phyloP scores from a whole-genome alignment of 306 rosid species.

The Lupinus albus region DNA sequence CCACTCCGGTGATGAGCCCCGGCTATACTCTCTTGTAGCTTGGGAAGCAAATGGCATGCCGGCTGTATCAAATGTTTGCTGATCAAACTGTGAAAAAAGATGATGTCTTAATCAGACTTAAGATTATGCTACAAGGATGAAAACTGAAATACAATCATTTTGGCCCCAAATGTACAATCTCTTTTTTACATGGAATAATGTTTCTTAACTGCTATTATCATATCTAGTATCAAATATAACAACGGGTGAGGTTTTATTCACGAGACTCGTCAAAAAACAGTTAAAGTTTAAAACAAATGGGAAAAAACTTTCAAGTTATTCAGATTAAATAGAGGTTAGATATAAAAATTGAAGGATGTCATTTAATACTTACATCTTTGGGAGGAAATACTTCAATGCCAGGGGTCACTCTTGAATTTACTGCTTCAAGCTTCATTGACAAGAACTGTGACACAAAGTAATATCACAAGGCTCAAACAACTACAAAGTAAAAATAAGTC shows the following conservation, averaged over 20 bases:
- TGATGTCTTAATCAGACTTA: constrained; percentile 42
- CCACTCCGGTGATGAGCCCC: constrained; percentile 87
- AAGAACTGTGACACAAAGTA: constrained; percentile 67
- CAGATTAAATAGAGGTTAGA: constrained; percentile 4
- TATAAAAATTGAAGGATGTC: background rate
- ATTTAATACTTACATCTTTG: constrained; percentile 67
- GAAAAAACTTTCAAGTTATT: constrained; percentile 22
- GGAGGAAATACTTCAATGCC: constrained; percentile 74
- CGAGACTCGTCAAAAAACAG: background rate
- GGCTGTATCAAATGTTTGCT: constrained; percentile 66
- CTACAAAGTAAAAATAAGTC: background rate
- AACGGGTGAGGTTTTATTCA: background rate
- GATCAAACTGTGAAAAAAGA: constrained; percentile 62
- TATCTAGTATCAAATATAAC: constrained; percentile 16
- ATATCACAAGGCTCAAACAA: constrained; percentile 28
- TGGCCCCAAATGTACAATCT: background rate
- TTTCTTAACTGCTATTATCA: constrained; percentile 15
- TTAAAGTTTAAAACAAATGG: background rate
- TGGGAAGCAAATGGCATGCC: constrained; percentile 70
- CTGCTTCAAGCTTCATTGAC: constrained; percentile 95
- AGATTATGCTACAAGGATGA: constrained; percentile 33
- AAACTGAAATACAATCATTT: constrained; percentile 17
- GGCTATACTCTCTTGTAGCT: constrained; percentile 70
- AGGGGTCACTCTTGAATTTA: constrained; percentile 70
- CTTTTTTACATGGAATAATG: constrained; percentile 24